Evolutionary conservation across 345 rosid genomes (phyloP).

Genomic region (Syzygium grande): DNA sequence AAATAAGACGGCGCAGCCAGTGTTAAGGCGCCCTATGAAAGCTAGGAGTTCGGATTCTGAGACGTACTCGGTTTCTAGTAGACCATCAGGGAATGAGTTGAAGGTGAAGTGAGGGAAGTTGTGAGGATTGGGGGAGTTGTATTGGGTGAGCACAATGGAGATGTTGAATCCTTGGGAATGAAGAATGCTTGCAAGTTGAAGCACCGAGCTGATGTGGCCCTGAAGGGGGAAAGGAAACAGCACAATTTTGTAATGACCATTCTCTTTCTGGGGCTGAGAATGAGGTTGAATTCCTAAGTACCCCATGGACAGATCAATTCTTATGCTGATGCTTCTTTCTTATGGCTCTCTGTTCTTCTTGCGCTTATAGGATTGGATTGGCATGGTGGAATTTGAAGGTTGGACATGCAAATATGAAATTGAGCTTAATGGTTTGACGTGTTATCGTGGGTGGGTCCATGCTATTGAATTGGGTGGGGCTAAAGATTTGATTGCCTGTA

Average conservation of each 20-base stretch:
- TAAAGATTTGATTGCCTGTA: too few relatives aligned
- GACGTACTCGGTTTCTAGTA: slow-evolving; percentile 1
- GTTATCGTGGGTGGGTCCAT: too few relatives aligned
- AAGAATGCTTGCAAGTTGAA: slow-evolving; percentile 49
- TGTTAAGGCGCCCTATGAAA: slow-evolving; percentile 18
- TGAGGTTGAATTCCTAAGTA: not conserved
- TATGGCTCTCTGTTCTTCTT: not conserved
- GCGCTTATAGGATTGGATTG: not conserved
- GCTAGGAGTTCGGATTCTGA: slow-evolving; percentile 4
- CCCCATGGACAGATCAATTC: not conserved
- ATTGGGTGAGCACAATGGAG: slow-evolving; percentile 35
- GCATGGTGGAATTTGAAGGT: not conserved
- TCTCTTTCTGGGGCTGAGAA: not conserved
- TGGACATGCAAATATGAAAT: not conserved
- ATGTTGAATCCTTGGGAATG: slow-evolving; percentile 47
- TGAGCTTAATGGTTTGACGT: not conserved
- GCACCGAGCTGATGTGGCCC: slow-evolving; percentile 59
- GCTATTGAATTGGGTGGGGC: too few relatives aligned
- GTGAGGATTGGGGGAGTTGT: slow-evolving; percentile 44
- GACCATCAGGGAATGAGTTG: slow-evolving; percentile 19
- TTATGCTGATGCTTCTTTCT: not conserved
- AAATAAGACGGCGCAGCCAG: slow-evolving; percentile 24
- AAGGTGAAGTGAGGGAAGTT: slow-evolving; percentile 42
- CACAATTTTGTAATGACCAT: slow-evolving; percentile 13
- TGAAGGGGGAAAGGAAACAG: slow-evolving; percentile 52